phyloP scores from a whole-genome alignment of 495 filamentous ascomycete species.

The Aspergillus sparsus region DNA sequence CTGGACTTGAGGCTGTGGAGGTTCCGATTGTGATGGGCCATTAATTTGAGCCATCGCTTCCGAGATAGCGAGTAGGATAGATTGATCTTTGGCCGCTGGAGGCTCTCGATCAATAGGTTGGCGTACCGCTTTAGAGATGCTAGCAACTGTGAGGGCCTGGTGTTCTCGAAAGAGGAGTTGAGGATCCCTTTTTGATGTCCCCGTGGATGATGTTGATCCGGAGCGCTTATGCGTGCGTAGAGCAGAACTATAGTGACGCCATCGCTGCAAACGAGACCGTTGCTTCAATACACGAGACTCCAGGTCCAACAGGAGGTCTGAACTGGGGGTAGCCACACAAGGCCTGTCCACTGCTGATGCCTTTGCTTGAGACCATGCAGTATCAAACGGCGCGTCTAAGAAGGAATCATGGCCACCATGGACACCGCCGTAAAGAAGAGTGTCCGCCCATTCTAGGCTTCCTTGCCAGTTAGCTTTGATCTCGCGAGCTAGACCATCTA shows the following conservation, averaged over 20 bases:
- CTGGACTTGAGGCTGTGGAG: constrained; percentile 1
- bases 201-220: constrained; percentile 13
- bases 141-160: constrained; percentile 44
- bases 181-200: constrained; percentile 19
- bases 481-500: constrained; percentile 41
- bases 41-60: constrained; percentile 56
- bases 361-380: constrained; percentile 64
- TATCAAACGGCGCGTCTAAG: constrained; percentile 62
- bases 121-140: constrained; percentile 42
- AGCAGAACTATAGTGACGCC: constrained; percentile 65
- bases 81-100: constrained; percentile 49
- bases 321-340: constrained; percentile 33
- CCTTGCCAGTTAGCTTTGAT: constrained; percentile 75
- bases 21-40: constrained; percentile 36
- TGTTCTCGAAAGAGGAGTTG: constrained; percentile 39
- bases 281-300: constrained; percentile 62
- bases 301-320: constrained; percentile 57
- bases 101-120: constrained; percentile 38
- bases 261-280: constrained; percentile 63
- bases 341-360: constrained; percentile 54
- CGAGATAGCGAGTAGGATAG: constrained; percentile 57
- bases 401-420: constrained; percentile 60
- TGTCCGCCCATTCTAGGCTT: constrained; percentile 65
- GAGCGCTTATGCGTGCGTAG: constrained; percentile 25
- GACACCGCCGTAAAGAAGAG: constrained; percentile 64